Conservation (phyloP, 2,329 filamentous ascomycete species). For the Fusarium dlaminii region DNA sequence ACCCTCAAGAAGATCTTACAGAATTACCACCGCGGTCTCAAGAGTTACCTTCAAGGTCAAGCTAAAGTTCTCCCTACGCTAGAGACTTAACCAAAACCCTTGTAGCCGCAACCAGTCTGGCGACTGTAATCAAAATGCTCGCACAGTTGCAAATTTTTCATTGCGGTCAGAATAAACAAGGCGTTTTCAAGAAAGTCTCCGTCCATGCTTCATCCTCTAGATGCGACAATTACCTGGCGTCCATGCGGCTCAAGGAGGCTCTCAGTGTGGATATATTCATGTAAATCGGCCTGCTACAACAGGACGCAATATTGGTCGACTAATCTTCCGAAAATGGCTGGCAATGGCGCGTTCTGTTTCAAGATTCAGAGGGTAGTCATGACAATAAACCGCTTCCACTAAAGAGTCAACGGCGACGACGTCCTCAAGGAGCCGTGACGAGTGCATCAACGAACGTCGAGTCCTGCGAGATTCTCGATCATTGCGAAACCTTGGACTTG, state of each 20-base stretch:
- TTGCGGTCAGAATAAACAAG: constrained; percentile 22
- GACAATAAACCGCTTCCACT: not conserved
- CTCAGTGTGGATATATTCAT: not conserved
- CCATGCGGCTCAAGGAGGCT: constrained; percentile 2
- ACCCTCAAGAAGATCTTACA: too few species aligned
- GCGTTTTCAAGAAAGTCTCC: constrained; percentile 21
- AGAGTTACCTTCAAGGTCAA: not conserved
- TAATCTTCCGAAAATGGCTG: accelerated
- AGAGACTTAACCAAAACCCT: not conserved
- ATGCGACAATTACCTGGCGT: constrained; percentile 36
- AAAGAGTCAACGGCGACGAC: accelerated
- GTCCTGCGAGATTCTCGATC: accelerated
- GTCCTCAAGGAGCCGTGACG: accelerated
- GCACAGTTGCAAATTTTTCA: constrained; percentile 29
- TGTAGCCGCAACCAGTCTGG: constrained; percentile 8
- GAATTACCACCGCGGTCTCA: too few species aligned
- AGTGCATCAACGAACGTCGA: not conserved
- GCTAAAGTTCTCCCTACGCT: not conserved
- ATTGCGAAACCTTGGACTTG: accelerated
- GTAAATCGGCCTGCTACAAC: not conserved
- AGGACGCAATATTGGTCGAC: not conserved
- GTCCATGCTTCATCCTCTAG: constrained; percentile 13
- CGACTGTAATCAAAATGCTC: constrained; percentile 27
- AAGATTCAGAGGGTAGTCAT: accelerated
- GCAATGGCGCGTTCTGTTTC: accelerated